These are phyloP conservation scores for Colletotrichum neosansevieriae DNA, from an alignment of 2,329 filamentous ascomycete genomes.

Conservation along the genomic window DNA sequence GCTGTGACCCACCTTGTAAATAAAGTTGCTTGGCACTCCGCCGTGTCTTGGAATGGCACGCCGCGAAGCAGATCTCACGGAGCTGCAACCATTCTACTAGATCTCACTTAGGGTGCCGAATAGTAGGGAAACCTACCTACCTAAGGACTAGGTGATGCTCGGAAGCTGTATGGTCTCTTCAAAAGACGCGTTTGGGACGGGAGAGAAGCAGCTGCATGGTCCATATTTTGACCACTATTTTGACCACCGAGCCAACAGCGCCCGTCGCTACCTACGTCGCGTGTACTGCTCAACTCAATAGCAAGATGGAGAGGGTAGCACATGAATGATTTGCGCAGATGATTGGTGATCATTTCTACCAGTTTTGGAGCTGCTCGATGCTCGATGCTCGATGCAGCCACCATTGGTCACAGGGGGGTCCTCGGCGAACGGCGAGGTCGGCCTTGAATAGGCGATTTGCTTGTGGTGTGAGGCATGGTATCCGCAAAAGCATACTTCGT, in stretches of 20 bases:
- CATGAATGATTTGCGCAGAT: constrained; percentile 37
- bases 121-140: constrained; percentile 1
- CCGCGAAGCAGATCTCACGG: constrained; percentile 34
- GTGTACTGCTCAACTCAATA: neutral
- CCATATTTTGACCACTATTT: too few species aligned
- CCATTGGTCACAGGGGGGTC: neutral
- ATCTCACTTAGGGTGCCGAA: constrained; percentile 16
- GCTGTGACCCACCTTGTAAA: constrained; percentile 26
- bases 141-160: constrained; percentile 7
- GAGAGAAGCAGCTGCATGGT: constrained; percentile 6
- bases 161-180: neutral
- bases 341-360: constrained; percentile 31
- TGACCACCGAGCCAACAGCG: neutral
- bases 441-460: neutral
- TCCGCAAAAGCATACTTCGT: neutral
- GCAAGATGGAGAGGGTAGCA: constrained; percentile 8
- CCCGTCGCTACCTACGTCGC: neutral
- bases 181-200: neutral
- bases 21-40: constrained; percentile 41
- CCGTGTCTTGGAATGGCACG: constrained; percentile 36
- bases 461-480: neutral
- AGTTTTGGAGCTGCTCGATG: constrained; percentile 12
- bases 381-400: constrained; percentile 8
- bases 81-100: constrained; percentile 1
- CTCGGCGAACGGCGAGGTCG: neutral